A percentile compares a stretch with the other conserved stretches of the same genome.
Conservation (phyloP, 1,284 basidiomycete species). For the Boletus hoseneyae region DNA sequence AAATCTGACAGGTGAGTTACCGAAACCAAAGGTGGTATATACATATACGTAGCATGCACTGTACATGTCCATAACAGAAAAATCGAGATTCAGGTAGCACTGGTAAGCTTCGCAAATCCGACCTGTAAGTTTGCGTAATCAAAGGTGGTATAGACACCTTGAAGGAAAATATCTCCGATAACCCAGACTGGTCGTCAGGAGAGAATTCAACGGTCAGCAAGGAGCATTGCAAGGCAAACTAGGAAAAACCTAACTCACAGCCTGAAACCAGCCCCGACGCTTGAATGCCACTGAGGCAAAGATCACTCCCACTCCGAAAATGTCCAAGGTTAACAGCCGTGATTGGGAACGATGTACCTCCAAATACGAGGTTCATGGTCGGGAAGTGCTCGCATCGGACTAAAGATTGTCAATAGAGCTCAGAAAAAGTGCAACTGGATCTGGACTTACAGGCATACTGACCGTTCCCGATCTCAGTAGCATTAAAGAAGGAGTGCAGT, state of each 20-base stretch:
- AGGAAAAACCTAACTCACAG: too few relatives aligned
- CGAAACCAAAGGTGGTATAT: too few relatives aligned
- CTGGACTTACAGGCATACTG: conserved; percentile 5
- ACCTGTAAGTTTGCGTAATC: not conserved
- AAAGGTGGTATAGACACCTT: not conserved
- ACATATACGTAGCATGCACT: too few relatives aligned
- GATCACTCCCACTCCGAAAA: conserved; percentile 16
- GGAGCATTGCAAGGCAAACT: not conserved
- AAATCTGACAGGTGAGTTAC: too few relatives aligned
- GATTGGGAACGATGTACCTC: conserved; percentile 38
- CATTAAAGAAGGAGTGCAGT: conserved; percentile 25
- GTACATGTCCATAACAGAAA: too few relatives aligned
- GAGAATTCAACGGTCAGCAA: not conserved
- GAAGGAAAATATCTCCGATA: not conserved
- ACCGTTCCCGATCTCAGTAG: not conserved
- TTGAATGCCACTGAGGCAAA: conserved; percentile 32
- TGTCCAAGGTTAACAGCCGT: conserved; percentile 37
- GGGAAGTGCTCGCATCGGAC: conserved; percentile 40
- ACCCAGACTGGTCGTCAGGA: not conserved
- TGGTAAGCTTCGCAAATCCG: too few relatives aligned
- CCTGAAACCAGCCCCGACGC: too few relatives aligned
- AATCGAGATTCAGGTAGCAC: too few relatives aligned
- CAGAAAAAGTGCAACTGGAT: not conserved
- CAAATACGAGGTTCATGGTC: conserved; percentile 39
- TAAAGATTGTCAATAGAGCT: conserved; percentile 26